Conservation (phyloP, 2,329 filamentous ascomycete species). For the Cercospora beticola region DNA sequence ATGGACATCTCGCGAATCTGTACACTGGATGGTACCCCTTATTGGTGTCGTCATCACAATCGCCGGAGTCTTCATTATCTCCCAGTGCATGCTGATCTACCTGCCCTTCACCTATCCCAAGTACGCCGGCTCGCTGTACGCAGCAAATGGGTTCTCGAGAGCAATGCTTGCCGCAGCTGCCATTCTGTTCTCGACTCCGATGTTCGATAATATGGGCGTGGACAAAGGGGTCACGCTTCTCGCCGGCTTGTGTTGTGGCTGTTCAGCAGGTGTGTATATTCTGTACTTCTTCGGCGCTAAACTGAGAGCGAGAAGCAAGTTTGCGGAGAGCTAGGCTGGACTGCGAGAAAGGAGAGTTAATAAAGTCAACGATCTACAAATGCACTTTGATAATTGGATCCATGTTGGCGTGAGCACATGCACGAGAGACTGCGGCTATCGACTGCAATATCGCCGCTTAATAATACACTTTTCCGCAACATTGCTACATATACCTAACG, state of each 20-base stretch:
- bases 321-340: slow-evolving; percentile 5
- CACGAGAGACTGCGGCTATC: not conserved
- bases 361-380: not conserved
- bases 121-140: slow-evolving; percentile 58
- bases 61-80: slow-evolving; percentile 41
- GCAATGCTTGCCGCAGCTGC: slow-evolving; percentile 7
- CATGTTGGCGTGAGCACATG: not conserved
- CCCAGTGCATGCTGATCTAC: slow-evolving; percentile 46
- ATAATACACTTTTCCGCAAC: not conserved
- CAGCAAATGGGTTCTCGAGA: slow-evolving; percentile 56
- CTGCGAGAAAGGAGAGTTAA: not conserved
- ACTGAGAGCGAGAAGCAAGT: slow-evolving; percentile 12
- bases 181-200: slow-evolving; percentile 12
- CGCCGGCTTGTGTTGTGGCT: slow-evolving; percentile 4
- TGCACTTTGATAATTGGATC: not conserved
- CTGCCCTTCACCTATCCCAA: slow-evolving; percentile 41
- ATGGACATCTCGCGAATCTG: slow-evolving; percentile 12
- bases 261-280: slow-evolving; percentile 8
- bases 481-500: not conserved
- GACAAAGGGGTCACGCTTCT: slow-evolving; percentile 16
- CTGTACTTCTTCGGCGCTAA: slow-evolving; percentile 11
- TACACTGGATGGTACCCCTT: slow-evolving; percentile 43
- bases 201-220: slow-evolving; percentile 15
- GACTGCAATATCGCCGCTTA: not conserved
- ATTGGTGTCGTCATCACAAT: slow-evolving; percentile 45